Conservation (phyloP, 805 yeast species). For the Wickerhamomyces chambardii region DNA sequence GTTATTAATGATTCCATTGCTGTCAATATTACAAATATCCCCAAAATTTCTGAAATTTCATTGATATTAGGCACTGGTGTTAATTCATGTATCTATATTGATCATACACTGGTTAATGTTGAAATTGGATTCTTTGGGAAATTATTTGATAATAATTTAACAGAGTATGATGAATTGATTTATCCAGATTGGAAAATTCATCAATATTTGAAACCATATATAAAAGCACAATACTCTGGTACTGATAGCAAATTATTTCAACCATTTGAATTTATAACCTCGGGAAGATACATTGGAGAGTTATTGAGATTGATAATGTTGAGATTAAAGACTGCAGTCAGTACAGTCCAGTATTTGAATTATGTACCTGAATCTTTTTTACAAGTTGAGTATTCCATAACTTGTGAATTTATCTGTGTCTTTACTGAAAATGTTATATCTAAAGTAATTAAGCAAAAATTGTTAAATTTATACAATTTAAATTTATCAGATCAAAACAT, state of each 20-base stretch:
- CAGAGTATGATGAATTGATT: constrained; percentile 29
- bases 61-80: constrained; percentile 65
- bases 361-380: too few species aligned
- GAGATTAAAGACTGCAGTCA: too few species aligned
- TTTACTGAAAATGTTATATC: too few species aligned
- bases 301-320: constrained; percentile 32
- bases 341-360: too few species aligned
- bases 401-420: too few species aligned
- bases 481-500: too few species aligned
- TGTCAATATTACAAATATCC: constrained; percentile 37
- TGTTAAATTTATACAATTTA: too few species aligned
- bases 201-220: not conserved
- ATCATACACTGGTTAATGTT: constrained; percentile 30
- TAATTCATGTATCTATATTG: constrained; percentile 36
- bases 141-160: constrained; percentile 22
- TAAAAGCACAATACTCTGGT: too few species aligned
- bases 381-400: too few species aligned
- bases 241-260: constrained; percentile 28
- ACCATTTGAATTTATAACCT: constrained; percentile 45
- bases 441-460: too few species aligned
- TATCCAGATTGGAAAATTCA: constrained; percentile 20
- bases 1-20: constrained; percentile 63
- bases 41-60: constrained; percentile 31
- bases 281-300: constrained; percentile 52
- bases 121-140: constrained; percentile 50